Evolutionary conservation across 1,139 yeast species (phyloP).

Genomic region (Suhomyces bolitotheri): DNA sequence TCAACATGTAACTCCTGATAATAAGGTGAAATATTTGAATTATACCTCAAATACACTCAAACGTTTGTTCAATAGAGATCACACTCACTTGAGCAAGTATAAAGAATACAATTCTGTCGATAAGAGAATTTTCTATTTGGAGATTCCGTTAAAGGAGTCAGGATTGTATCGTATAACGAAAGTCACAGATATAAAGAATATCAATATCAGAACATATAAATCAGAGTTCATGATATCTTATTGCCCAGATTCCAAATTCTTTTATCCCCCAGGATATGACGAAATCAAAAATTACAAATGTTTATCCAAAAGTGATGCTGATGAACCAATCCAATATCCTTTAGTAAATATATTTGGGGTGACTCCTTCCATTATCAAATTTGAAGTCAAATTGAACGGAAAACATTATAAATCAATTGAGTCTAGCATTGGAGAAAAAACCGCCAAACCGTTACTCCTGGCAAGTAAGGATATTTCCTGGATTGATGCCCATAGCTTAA

Average conservation of each 20-base stretch:
- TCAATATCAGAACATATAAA: conserved; percentile 63
- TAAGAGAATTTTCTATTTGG: conserved; percentile 45
- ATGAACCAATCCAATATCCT: conserved; percentile 48
- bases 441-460: conserved; percentile 2
- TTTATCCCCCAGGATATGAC: conserved; percentile 31
- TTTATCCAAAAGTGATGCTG: conserved; percentile 45
- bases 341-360: conserved; percentile 65
- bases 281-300: conserved; percentile 52
- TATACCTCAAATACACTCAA: conserved; percentile 59
- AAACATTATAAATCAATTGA: conserved; percentile 29
- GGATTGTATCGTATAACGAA: conserved; percentile 72
- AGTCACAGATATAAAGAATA: conserved; percentile 64
- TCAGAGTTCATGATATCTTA: conserved; percentile 66
- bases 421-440: conserved; percentile 20
- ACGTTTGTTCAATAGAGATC: conserved; percentile 43
- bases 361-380: conserved; percentile 68
- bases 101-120: conserved; percentile 26
- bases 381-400: conserved; percentile 58
- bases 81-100: conserved; percentile 33
- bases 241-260: conserved; percentile 72
- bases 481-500: conserved; percentile 27
- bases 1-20: conserved; percentile 58
- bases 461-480: conserved; percentile 21
- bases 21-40: conserved; percentile 48
- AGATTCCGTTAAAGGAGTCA: conserved; percentile 61